Evolutionary conservation across 2,329 filamentous ascomycete genomes (phyloP), one percentile per base, ranked within the genome.

Genomic region (Cylindrodendrum hubeiense): DNA sequence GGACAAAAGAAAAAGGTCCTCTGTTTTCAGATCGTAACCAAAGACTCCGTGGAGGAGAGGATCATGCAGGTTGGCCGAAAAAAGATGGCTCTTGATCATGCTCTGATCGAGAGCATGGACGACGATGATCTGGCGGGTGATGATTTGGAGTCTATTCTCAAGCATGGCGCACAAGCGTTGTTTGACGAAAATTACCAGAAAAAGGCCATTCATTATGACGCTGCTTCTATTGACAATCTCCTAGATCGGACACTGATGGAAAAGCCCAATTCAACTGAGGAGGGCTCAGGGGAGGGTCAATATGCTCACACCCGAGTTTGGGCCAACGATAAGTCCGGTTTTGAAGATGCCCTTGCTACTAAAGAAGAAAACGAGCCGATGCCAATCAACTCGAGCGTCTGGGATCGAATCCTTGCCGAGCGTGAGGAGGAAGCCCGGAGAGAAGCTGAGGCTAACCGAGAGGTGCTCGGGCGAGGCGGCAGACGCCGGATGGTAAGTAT

Each of bases 1-100:
- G 97, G 97, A 0, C 97, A 99, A 79, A 94, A 94, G 79, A 94
- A 96, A 71, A 98, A 97, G 73, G 96, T 99, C 0, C 86, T 99
- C 2, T 97, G 97, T 70, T 97, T 98, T 74, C 95, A 98, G 77
- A 83, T 99, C 0, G 94, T 97, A 84, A 98, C 94, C 2, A 92
- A 95, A 64, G 89, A 91, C 43, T 95, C 91, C 28, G 94, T 92
- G 0, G 96, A 99, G 77, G 96, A 99, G 80, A 95, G 95, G 76
- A 98, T 99, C 59, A 92, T 98, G 84, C 93, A 98, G 77, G 94
- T 97, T 71, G 96, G 96, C 6, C 92, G 94, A 72, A 97, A 93
- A 80, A 99, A 99, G 82, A 94, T 99, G 89, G 94, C 94, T 0
- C 87, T 99, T 0, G 96, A 99, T 73, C 95, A 98, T 78, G 93